These are phyloP conservation scores for Phaseolus coccineus DNA, from an alignment of 331 rosid genomes.

Conservation along the genomic window DNA sequence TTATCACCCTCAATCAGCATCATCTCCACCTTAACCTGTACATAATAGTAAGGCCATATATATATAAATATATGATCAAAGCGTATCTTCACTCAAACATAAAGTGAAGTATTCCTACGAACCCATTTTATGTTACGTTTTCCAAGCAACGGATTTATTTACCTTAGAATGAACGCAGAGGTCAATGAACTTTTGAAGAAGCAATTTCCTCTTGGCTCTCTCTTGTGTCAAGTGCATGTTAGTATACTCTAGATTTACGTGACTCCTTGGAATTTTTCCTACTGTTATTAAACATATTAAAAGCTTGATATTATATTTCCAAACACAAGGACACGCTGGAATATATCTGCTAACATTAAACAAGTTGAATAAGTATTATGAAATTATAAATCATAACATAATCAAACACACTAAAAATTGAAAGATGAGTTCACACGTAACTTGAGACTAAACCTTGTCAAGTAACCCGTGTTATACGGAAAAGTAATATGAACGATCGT, in stretches of 20 bases:
- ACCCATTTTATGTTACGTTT: background rate
- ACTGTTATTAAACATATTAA: slow-evolving; percentile 39
- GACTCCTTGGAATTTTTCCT: slow-evolving; percentile 52
- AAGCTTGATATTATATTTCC: background rate
- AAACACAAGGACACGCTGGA: no score
- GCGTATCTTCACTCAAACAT: no score
- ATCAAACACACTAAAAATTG: no score
- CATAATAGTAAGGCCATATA: background rate
- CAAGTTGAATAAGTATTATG: no score
- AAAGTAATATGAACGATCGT: no score
- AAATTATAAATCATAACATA: no score
- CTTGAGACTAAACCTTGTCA: no score
- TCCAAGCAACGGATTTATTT: background rate
- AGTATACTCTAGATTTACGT: slow-evolving; percentile 16
- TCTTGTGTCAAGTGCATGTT: slow-evolving; percentile 29
- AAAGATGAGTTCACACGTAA: no score
- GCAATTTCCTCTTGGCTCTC: slow-evolving; percentile 63
- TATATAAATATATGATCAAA: no score
- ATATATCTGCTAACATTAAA: no score
- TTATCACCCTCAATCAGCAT: slow-evolving; percentile 57
- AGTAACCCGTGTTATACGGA: background rate
- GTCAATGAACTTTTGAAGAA: slow-evolving; percentile 65
- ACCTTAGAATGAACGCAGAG: slow-evolving; percentile 68
- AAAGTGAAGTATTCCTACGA: background rate
- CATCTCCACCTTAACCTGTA: slow-evolving; percentile 66